phyloP scores from a whole-genome alignment of 208 protist species.

The Acanthamoeba comandoni region DNA sequence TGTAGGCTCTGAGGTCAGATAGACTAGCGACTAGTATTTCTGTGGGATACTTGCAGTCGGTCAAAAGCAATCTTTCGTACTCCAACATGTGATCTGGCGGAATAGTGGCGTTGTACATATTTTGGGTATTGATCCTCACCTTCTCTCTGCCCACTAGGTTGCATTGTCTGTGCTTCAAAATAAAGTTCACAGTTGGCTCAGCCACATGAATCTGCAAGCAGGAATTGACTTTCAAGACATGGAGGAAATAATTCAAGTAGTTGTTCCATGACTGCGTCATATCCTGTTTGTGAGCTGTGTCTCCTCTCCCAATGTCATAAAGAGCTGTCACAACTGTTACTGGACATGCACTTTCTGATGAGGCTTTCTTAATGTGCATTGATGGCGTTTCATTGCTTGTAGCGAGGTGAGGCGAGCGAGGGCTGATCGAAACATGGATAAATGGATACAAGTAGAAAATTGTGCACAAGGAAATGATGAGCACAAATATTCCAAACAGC shows the following conservation, averaged over 20 bases:
- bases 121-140: constrained; percentile 8
- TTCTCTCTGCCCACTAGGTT: background rate
- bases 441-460: no score
- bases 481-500: no score
- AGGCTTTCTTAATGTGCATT: no score
- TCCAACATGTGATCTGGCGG: no score
- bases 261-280: constrained; percentile 33
- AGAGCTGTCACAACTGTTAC: constrained; percentile 23
- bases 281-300: constrained; percentile 16
- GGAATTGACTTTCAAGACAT: constrained; percentile 54
- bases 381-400: no score
- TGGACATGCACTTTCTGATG: background rate
- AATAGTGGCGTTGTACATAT: no score
- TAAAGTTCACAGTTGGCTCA: constrained; percentile 6
- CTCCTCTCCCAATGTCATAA: constrained; percentile 15
- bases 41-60: constrained; percentile 8
- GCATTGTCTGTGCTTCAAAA: constrained; percentile 5
- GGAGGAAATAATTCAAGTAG: constrained; percentile 12
- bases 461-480: no score
- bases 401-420: no score
- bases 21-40: constrained; percentile 14
- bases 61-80: background rate
- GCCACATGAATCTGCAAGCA: constrained; percentile 22
- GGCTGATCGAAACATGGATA: no score
- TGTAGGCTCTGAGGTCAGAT: background rate